Conservation (phyloP, 352 stramenopile species). For the Globisporangium irregulare region DNA sequence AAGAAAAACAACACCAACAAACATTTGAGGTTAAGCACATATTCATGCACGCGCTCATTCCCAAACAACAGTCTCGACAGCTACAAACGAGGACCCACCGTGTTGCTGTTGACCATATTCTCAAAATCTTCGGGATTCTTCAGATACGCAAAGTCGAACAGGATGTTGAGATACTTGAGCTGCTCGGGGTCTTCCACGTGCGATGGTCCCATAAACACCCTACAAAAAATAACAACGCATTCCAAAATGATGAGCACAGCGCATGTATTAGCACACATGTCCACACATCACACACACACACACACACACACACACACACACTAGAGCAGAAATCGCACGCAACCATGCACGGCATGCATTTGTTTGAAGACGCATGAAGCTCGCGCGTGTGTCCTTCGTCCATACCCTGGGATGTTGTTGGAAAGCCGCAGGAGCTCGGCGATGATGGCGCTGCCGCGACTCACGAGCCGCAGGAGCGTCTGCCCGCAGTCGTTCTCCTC, state of each 20-base stretch:
- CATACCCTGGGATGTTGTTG: conserved; percentile 88
- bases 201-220: conserved; percentile 82
- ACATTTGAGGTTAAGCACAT: neutral
- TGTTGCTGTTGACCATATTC: conserved; percentile 90
- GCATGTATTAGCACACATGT: neutral
- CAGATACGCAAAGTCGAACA: conserved; percentile 96
- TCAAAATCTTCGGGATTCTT: conserved; percentile 95
- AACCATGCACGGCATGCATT: neutral
- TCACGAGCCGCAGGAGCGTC: conserved; percentile 92
- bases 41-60: neutral
- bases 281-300: neutral
- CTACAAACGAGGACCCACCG: conserved; percentile 32
- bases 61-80: neutral
- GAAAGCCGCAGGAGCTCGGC: conserved; percentile 91
- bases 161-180: conserved; percentile 89
- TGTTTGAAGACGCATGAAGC: neutral
- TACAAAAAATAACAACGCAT: conserved; percentile 19
- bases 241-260: neutral
- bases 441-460: conserved; percentile 89
- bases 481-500: conserved; percentile 94
- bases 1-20: neutral
- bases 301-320: conserved; percentile 15
- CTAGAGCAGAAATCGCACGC: neutral
- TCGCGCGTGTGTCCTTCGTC: neutral
- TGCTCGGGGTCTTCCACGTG: conserved; percentile 88